Evolutionary conservation across 148 eudicot genomes (phyloP), one percentile per base, ranked within the genome.

Genomic region (Vaccinium corymbosum): DNA sequence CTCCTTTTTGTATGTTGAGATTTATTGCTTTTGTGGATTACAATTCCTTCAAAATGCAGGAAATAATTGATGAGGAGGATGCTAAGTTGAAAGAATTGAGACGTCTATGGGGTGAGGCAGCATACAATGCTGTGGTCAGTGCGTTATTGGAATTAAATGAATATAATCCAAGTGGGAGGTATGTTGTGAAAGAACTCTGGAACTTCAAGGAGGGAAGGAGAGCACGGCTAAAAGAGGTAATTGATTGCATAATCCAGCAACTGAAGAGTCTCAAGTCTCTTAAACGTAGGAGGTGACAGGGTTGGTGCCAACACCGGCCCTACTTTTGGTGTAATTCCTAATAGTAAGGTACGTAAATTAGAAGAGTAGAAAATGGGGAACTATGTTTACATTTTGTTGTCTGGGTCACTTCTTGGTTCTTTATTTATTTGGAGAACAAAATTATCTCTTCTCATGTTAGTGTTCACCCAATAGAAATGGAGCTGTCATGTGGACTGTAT

Each of bases 91-190:
- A 81, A 83, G 77, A 59, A 6, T 61, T 88, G 80, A 88, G 76
- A 66, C 73, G 50, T 76, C 78, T 68, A 35, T 80, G 86, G 64
- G 87, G 87, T 16, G 84, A 76, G 53, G 76, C 74, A 27, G 84
- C 76, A 22, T 88, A 83, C 56, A 56, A 80, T 10, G 78, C 89
- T 74, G 87, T 88, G 11, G 84, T 78, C 49, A 81, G 48, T 5
- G 89, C 89, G 25, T 77, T 88, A 56, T 12, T 81, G 85, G 90
- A 88, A 48, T 2, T 86, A 52, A 84, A 88, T n/a, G 90, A 88
- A 55, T 88, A 86, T 49, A 88, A 88, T 57, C 88, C 88, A 50
- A 88, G 90, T 84, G 90, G 90, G 11, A 82, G 90, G 51, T 88
- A 86, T 55, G 78, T 80, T 38, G 85, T 86, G 49, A 52, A 76